Evolutionary conservation across 805 yeast species (phyloP).

Genomic region (Candida insectorum): DNA sequence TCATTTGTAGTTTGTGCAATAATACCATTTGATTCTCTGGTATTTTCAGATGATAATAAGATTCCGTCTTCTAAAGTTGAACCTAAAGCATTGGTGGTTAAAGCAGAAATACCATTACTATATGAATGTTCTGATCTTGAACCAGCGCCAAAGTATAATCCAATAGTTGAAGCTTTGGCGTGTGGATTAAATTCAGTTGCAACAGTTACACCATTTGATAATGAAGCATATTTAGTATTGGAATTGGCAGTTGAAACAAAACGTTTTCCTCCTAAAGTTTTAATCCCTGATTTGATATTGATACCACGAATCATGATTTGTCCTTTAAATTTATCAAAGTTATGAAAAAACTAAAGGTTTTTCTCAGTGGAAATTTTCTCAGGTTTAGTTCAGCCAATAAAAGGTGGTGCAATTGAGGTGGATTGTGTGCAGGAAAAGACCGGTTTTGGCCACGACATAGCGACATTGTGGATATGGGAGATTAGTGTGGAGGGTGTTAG

Average conservation of each 20-base stretch:
- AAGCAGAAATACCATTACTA: slow-evolving; percentile 77
- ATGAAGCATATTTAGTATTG: slow-evolving; percentile 66
- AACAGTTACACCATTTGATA: slow-evolving; percentile 70
- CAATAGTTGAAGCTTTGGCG: slow-evolving; percentile 58
- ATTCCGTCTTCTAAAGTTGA: slow-evolving; percentile 52
- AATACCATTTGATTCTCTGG: slow-evolving; percentile 65
- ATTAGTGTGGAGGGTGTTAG: too few relatives aligned
- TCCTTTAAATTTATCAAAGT: slow-evolving; percentile 1
- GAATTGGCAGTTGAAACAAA: slow-evolving; percentile 54
- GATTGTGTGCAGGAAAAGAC: too few relatives aligned
- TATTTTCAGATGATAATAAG: slow-evolving; percentile 48
- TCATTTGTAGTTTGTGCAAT: slow-evolving; percentile 53
- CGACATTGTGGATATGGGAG: too few relatives aligned
- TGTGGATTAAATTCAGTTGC: slow-evolving; percentile 63
- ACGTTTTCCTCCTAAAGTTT: slow-evolving; percentile 44
- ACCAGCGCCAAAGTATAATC: slow-evolving; percentile 74
- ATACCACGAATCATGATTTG: slow-evolving; percentile 48
- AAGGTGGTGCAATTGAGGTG: slow-evolving; percentile 14
- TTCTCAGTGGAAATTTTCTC: slow-evolving; percentile 4
- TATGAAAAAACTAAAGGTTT: slow-evolving; percentile 4
- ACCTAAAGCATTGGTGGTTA: slow-evolving; percentile 51
- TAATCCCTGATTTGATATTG: slow-evolving; percentile 25
- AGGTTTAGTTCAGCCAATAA: slow-evolving; percentile 14
- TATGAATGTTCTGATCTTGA: slow-evolving; percentile 75
- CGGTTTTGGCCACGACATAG: too few relatives aligned